These are phyloP conservation scores for Podaxis rugospora DNA, from an alignment of 768 basidiomycete genomes.

Conservation along the genomic window DNA sequence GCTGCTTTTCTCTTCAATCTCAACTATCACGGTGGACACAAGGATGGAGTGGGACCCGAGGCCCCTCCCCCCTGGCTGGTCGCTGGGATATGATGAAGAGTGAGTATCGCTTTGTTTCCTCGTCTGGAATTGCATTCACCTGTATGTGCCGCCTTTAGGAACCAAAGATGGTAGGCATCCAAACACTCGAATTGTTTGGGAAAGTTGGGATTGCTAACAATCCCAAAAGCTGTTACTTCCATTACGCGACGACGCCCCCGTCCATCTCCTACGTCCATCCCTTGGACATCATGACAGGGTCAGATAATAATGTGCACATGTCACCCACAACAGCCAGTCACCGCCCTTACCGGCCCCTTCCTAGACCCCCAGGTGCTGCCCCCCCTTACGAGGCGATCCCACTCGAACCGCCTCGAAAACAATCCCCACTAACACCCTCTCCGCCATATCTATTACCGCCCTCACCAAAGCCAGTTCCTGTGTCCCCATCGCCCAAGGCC, in stretches of 20 bases:
- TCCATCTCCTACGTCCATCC: conserved; percentile 3
- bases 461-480: background rate
- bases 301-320: background rate
- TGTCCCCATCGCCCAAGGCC: background rate
- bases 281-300: background rate
- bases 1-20: background rate
- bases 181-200: background rate
- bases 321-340: background rate
- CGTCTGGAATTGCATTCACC: background rate
- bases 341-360: background rate
- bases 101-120: background rate
- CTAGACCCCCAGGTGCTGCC: background rate
- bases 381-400: background rate
- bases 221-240: conserved; percentile 2
- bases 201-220: background rate
- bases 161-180: background rate
- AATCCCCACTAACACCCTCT: background rate
- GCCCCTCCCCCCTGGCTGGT: conserved; percentile 16
- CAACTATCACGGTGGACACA: background rate
- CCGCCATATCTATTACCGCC: background rate
- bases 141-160: background rate
- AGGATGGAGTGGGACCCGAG: conserved; percentile 10
- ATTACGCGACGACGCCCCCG: background rate
- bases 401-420: background rate
- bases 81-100: conserved; percentile 14